Conservation (phyloP, 1,284 basidiomycete species). For the Fomitopsis pinicola region DNA sequence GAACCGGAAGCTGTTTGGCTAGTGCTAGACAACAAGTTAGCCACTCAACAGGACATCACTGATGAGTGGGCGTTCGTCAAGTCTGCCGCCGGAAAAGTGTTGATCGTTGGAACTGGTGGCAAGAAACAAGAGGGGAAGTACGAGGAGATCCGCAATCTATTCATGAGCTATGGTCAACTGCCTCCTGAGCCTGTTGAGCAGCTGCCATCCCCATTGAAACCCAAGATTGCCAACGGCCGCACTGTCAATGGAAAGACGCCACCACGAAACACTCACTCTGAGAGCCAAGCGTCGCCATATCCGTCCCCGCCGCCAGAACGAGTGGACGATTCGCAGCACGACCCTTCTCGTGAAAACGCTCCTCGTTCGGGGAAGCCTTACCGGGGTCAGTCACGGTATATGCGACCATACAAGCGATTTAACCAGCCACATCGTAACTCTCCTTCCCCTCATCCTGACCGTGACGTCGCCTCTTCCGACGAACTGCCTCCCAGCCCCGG, state of each 20-base stretch:
- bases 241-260: not conserved
- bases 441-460: not conserved
- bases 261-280: not conserved
- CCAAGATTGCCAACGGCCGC: not conserved
- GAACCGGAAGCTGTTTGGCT: slow-evolving; percentile 60
- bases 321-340: not conserved
- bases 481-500: not conserved
- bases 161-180: slow-evolving; percentile 51
- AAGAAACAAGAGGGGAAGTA: slow-evolving; percentile 30
- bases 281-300: not conserved
- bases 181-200: not conserved
- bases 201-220: not conserved
- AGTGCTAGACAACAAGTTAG: slow-evolving; percentile 54
- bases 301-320: not conserved
- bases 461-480: not conserved
- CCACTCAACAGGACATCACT: slow-evolving; percentile 42
- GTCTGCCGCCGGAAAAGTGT: slow-evolving; percentile 30
- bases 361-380: not conserved
- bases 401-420: slow-evolving; percentile 1
- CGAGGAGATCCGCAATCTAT: slow-evolving; percentile 49
- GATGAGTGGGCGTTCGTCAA: slow-evolving; percentile 47
- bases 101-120: slow-evolving; percentile 24
- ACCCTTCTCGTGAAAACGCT: not conserved
- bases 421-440: not conserved
- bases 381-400: not conserved